Evolutionary conservation across 164 flowering plant species (phyloP).

Genomic region (Warburgia ugandensis): DNA sequence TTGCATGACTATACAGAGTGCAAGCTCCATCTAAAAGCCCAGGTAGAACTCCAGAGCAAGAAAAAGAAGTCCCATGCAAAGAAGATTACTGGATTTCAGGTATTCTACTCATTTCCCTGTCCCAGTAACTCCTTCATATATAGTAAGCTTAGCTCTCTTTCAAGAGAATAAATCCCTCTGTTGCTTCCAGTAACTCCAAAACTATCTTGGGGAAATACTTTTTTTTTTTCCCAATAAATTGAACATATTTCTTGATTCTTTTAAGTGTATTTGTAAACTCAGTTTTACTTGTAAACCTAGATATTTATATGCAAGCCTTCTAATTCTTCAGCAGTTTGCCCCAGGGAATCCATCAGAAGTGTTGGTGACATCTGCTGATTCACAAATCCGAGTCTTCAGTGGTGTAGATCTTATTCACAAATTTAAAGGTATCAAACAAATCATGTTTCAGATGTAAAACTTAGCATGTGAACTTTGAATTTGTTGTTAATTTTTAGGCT

Average conservation of each 20-base stretch:
- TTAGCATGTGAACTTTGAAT: too few relatives aligned
- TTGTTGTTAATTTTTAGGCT: too few relatives aligned
- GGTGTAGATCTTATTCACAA: slow-evolving; percentile 53
- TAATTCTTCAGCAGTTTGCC: slow-evolving; percentile 40
- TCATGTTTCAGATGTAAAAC: too few relatives aligned
- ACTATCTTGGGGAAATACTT: too few relatives aligned
- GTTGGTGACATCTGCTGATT: slow-evolving; percentile 80
- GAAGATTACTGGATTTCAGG: slow-evolving; percentile 96
- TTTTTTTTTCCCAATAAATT: too few relatives aligned
- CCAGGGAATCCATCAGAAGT: slow-evolving; percentile 72
- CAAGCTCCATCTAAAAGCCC: slow-evolving; percentile 46
- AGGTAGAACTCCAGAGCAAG: slow-evolving; percentile 41
- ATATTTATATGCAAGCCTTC: not conserved
- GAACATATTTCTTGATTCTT: too few relatives aligned
- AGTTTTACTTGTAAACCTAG: too few relatives aligned
- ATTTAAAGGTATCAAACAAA: slow-evolving; percentile 48
- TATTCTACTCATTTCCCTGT: slow-evolving; percentile 11
- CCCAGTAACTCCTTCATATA: too few relatives aligned
- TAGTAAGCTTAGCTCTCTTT: too few relatives aligned
- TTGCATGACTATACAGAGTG: slow-evolving; percentile 32
- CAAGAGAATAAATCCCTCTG: too few relatives aligned
- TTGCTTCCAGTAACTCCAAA: too few relatives aligned
- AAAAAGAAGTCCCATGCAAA: slow-evolving; percentile 52
- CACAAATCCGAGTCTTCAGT: slow-evolving; percentile 50
- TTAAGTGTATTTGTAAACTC: too few relatives aligned